Evolutionary conservation across 352 stramenopile species (phyloP).

Genomic region (Phytopythium vexans): DNA sequence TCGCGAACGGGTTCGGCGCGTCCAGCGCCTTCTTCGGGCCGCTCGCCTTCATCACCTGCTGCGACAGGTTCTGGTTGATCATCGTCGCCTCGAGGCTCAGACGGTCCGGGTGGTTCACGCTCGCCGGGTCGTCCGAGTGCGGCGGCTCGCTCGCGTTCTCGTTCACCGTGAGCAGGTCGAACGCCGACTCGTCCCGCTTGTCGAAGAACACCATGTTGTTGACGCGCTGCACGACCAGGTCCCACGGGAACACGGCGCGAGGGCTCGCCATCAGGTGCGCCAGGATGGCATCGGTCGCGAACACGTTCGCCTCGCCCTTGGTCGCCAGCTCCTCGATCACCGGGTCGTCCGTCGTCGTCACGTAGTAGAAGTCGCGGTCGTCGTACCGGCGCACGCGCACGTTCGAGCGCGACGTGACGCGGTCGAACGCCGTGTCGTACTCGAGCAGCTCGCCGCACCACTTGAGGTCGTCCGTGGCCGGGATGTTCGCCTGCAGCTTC

Average conservation of each 20-base stretch:
- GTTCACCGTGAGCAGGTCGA: constrained; percentile 95
- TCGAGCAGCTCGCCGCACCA: constrained; percentile 94
- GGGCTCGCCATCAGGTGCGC: constrained; percentile 96
- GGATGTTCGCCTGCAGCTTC: constrained; percentile 92
- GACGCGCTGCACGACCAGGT: constrained; percentile 92
- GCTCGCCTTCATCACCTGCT: constrained; percentile 91
- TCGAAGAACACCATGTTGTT: constrained; percentile 97
- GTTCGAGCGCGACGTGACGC: constrained; percentile 86
- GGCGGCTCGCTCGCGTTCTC: constrained; percentile 95
- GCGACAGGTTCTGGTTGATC: constrained; percentile 99
- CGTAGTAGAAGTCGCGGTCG: constrained; percentile 95
- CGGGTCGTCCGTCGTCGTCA: constrained; percentile 96
- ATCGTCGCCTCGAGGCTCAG: constrained; percentile 96
- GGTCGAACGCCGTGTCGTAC: constrained; percentile 95
- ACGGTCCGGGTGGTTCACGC: constrained; percentile 96
- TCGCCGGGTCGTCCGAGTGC: constrained; percentile 73
- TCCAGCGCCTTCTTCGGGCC: constrained; percentile 61
- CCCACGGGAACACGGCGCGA: constrained; percentile 96
- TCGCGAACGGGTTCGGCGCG: constrained; percentile 93
- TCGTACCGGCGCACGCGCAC: constrained; percentile 75
- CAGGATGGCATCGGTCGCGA: constrained; percentile 97
- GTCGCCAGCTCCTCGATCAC: constrained; percentile 94
- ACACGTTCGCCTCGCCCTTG: constrained; percentile 91
- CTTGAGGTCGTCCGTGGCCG: constrained; percentile 86
- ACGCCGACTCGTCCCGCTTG: constrained; percentile 93